phyloP scores from a whole-genome alignment of 1,284 basidiomycete species.

The Neotropicomus parvogracilis region DNA sequence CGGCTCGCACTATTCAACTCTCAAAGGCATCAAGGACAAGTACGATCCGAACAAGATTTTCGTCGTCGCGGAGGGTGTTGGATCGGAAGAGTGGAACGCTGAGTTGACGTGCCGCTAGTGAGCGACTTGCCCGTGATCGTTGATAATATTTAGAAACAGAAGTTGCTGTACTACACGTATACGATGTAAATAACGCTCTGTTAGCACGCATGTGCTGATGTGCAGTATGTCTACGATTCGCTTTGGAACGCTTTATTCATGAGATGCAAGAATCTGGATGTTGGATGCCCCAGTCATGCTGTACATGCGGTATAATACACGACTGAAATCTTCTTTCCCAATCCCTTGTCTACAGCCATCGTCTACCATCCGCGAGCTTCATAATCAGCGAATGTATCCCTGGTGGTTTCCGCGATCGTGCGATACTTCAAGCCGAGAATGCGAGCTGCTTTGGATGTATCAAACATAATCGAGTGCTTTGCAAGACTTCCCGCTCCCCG shows the following conservation, averaged over 20 bases:
- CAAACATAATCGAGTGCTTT: slow-evolving; percentile 31
- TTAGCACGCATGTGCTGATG: too few species aligned
- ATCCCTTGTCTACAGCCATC: background rate
- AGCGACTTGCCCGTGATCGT: slow-evolving; percentile 1
- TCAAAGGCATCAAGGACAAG: slow-evolving; percentile 41
- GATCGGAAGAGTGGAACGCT: slow-evolving; percentile 38
- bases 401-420: slow-evolving; percentile 39
- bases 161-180: too few species aligned
- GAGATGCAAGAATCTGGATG: too few species aligned
- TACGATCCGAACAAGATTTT: slow-evolving; percentile 45
- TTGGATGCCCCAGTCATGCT: too few species aligned
- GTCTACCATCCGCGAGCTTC: slow-evolving; percentile 37
- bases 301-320: too few species aligned
- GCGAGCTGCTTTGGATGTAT: slow-evolving; percentile 39
- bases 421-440: slow-evolving; percentile 48
- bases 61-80: slow-evolving; percentile 44
- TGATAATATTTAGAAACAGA: too few species aligned
- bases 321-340: too few species aligned
- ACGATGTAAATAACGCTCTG: too few species aligned
- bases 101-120: slow-evolving; percentile 23
- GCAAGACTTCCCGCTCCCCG: slow-evolving; percentile 38
- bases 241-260: too few species aligned
- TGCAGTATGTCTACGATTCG: too few species aligned
- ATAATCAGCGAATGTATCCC: slow-evolving; percentile 42
- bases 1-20: slow-evolving; percentile 38